A percentile compares a stretch with the other conserved stretches of the same genome.
These are phyloP conservation scores for Podochytrium sp. DNA, from an alignment of 192 early-diverging fungal genomes.

Conservation along the genomic window DNA sequence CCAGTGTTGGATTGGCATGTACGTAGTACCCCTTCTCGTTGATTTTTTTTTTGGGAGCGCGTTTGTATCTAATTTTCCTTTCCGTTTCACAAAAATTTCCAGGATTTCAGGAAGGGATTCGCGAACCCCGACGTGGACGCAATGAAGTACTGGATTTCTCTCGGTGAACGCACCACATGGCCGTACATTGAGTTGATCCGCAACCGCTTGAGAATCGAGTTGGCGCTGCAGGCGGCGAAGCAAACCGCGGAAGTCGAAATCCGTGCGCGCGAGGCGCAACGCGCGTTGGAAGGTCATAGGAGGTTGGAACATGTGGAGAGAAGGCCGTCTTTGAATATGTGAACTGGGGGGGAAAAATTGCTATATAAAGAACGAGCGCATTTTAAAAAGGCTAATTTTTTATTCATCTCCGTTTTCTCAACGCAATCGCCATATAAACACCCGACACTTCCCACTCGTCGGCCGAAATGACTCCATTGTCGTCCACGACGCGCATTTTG, in stretches of 20 bases:
- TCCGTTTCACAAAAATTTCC: neutral
- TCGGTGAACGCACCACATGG: constrained; percentile 83
- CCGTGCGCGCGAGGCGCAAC: no score
- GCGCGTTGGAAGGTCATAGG: no score
- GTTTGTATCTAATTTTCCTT: neutral
- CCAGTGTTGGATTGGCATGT: constrained; percentile 57
- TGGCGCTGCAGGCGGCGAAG: constrained; percentile 58
- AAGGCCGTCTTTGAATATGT: neutral
- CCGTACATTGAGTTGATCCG: constrained; percentile 71
- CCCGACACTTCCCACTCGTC: constrained; percentile 95
- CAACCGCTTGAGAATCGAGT: constrained; percentile 71
- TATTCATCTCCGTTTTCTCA: constrained; percentile 44
- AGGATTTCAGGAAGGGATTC: constrained; percentile 71
- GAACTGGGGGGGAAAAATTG: no score
- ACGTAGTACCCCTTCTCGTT: no score
- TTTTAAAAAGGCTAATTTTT: neutral
- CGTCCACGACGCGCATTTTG: constrained; percentile 83
- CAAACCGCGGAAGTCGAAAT: no score
- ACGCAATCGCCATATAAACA: constrained; percentile 75
- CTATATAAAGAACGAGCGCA: no score
- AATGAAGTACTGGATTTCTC: constrained; percentile 72
- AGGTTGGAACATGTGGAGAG: neutral
- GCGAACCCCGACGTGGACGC: constrained; percentile 69
- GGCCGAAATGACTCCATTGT: constrained; percentile 62
- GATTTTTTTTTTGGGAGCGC: no score